phyloP scores from a whole-genome alignment of 2,329 filamentous ascomycete genomes.

The Fusarium luffae region DNA sequence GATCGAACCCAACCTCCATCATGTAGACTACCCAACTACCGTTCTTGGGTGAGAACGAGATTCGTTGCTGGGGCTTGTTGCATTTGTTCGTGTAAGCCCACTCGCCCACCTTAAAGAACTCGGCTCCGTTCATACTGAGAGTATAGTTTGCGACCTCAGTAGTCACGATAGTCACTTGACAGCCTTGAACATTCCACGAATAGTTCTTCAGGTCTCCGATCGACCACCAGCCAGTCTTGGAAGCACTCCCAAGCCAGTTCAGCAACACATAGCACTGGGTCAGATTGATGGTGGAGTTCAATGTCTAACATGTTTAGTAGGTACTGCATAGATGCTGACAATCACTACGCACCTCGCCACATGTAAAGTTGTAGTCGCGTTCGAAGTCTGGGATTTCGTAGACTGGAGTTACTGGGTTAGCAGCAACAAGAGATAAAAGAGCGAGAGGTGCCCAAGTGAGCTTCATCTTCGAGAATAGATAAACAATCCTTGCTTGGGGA shows the following conservation, averaged over 20 bases:
- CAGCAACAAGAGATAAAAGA: not conserved
- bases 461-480: not conserved
- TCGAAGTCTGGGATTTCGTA: not conserved
- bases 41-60: not conserved
- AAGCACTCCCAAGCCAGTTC: not conserved
- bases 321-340: not conserved
- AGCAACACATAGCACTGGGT: not conserved
- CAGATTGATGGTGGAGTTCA: not conserved
- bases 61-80: not conserved
- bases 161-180: not conserved
- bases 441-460: not conserved
- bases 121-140: not conserved
- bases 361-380: conserved; percentile 10
- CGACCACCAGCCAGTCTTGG: not conserved
- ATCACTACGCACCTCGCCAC: not conserved
- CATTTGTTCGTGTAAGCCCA: not conserved
- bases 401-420: not conserved
- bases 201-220: not conserved
- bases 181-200: not conserved
- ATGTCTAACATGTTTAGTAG: not conserved
- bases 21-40: conserved; percentile 14
- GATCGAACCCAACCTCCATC: conserved; percentile 3
- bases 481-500: not conserved
- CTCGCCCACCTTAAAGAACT: not conserved
- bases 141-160: not conserved